Base-by-base conservation (phyloP, 75 land plant species). In the Sequoia sempervirens region DNA sequence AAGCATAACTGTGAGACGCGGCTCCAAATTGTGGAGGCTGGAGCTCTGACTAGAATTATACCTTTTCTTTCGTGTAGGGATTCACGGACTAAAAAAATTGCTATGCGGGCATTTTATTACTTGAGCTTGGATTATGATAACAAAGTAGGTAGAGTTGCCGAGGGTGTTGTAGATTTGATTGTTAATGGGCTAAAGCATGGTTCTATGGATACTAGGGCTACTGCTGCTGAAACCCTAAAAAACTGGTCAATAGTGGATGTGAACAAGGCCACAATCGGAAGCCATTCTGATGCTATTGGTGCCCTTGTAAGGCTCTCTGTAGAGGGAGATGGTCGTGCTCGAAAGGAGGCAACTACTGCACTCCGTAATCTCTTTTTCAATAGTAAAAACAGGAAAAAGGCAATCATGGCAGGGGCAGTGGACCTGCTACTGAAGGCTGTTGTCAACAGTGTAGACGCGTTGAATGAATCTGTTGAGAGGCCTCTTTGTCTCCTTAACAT, bases 321-420 rank as follows among this genome's bases (percentile, higher is more conserved):
- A 9, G 88, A 87, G 5, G 99, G 97, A 41, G 87, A 87, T 28
- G 56, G 54, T 12, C 80, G 95, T 41, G 96, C 90, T 82, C 86
- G 85, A 84, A 90, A 90, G 80, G 97, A 95, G 82, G 94, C 99
- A 1, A 91, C 93, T 23, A 95, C 90, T 2, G 99, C 99, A 0
- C 85, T 97, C 1, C 93, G 83, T 58, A 89, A 88, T 36, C 82
- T 97, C 5, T 91, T 90, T 64, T 90, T 91, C 23, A 92, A 87
- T 47, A 86, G 90, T 32, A 93, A 91, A 18, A 97, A 96, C 82
- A 83, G 92, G 86, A 45, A 80, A 36, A 68, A 88, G 66, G 96
- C 91, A 14, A 93, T 94, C n/a, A 70, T 79, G 28, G 87, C 90
- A 34, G 95, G 98, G 18, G 95, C 88, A 17, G 92, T 96, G 37